Base-by-base conservation (phyloP, 495 filamentous ascomycete genomes). In the Chlorociboria aeruginascens region DNA sequence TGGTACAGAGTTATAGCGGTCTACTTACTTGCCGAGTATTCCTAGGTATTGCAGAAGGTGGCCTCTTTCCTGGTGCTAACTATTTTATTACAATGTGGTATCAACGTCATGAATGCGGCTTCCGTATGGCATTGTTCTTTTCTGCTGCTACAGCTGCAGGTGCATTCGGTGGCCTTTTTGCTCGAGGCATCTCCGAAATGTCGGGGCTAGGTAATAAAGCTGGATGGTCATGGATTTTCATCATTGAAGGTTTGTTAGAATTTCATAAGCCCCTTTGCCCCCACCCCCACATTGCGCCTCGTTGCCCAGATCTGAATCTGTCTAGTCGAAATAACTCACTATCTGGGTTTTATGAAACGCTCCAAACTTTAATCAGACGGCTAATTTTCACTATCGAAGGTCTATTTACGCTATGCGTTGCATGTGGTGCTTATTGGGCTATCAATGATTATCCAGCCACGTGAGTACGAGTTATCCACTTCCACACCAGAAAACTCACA, bases 191-290 rank as follows among this genome's bases (percentile, higher is more conserved):
- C 48, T 68, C 69, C 7, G 61, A 78, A 46, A 83, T 86, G 79
- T 58, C 69, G 44, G 54, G 56, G 33, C 48, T 57, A 36, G 57
- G 51, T 38, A 74, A 69, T 35, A 61, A 55, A 63, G 66, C 50
- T 63, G 78, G 76, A 1, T 85, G 81, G 81, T 65, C 73, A 8
- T 82, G 79, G 78, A 81, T 83, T 34, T 83, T 82, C 54, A 80
- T 83, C 50, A 60, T 83, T 29, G 79, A 85, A 63, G 79, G 74
- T 29, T n/a, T 32, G 29, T 25, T n/a, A n/a, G n/a, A n/a, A 8
- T 42, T 12, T 25, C 20, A 25, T 25, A 4, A 25, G 20, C 20
- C 20, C 20, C 20, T 25, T 4, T 25, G 32, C 34, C 14, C 20
- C 20, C 20, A 4, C 20, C 20, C 4, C 20, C 4, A 25, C 20